Base-by-base conservation (phyloP, 2,329 filamentous ascomycete genomes). In the Monilinia vaccinii-corymbosi region DNA sequence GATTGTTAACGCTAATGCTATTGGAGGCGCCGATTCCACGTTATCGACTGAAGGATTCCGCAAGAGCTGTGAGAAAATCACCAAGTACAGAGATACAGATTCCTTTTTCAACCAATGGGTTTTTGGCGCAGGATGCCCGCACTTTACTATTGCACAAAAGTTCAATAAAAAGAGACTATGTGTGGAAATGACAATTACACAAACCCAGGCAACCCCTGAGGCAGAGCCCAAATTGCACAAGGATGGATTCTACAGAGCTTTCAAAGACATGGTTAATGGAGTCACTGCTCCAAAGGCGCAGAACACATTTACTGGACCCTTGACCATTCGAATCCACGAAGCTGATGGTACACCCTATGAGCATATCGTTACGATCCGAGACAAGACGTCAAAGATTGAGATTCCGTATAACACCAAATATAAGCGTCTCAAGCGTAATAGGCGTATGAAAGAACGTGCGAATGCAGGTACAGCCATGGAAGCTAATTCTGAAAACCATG, bases 381-480 rank as follows among this genome's bases (percentile, higher is more conserved):
- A 97, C 66, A 86, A 87, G 32, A 82, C 84, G 16, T 89, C 88
- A 2, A 90, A 88, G 71, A 89, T 97, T 62, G 92, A 97, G 63
- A 97, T 99, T 62, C 92, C 93, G 0, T 99, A 99, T 75, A 97
- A 97, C 69, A 99, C 94, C 0, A 99, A 99, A 72, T 99, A 99
- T 76, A 99, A 97, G 76, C 86, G 95, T 10, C 80, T 99, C 3
- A 99, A 99, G 77, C 81, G 92, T 50, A 97, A 89, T 61, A 84
- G 88, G 48, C 80, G 89, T 36, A 85, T 93, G 71, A 91, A 91
- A 71, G 90, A 96, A 72, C 85, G 89, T 62, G 84, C 82, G 25
- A 81, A 81, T 44, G 84, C 81, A 53, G 83, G 79, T 28, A 81
- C 77, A 47, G 88, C 80, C 60, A 81, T 82, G 56, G 88, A 88